Conservation (phyloP, 371 early-diverging fungal genomes). For the Phascolomyces articulosus region DNA sequence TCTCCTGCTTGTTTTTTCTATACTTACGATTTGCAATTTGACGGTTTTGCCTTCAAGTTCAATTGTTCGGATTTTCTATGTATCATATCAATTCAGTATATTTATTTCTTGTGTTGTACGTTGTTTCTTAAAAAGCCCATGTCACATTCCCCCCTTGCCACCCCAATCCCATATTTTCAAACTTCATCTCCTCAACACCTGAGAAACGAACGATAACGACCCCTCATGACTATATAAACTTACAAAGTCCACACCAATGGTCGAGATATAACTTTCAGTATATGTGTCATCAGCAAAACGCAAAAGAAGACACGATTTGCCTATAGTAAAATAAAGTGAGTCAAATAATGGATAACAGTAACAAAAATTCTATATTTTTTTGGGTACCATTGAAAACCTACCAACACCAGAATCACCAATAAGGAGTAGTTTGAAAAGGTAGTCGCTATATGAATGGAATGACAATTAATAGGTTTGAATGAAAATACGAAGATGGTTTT, state of each 20-base stretch:
- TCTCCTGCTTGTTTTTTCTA: too few relatives aligned
- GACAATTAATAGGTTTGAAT: too few relatives aligned
- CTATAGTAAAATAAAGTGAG: background rate
- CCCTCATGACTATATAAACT: too few relatives aligned
- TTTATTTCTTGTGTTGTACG: background rate
- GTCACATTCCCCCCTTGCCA: background rate
- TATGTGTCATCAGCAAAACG: conserved; percentile 99
- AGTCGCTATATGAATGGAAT: conserved; percentile 68
- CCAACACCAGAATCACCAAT: conserved; percentile 99
- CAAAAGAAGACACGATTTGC: conserved; percentile 95
- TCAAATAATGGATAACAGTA: too few relatives aligned
- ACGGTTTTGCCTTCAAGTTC: conserved; percentile 97
- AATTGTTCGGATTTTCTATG: conserved; percentile 98
- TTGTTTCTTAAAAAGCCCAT: background rate
- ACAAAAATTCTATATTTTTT: too few relatives aligned
- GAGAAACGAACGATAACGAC: background rate
- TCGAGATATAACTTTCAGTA: conserved; percentile 97
- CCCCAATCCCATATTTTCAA: background rate
- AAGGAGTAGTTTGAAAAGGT: conserved; percentile 98
- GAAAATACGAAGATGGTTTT: too few relatives aligned
- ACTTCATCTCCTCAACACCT: background rate
- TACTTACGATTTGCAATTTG: conserved; percentile 95
- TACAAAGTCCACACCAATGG: conserved; percentile 98
- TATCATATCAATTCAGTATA: background rate
- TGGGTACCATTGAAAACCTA: too few relatives aligned